Conservation (phyloP, 495 filamentous ascomycete species). For the Annulohypoxylon moriforme region DNA sequence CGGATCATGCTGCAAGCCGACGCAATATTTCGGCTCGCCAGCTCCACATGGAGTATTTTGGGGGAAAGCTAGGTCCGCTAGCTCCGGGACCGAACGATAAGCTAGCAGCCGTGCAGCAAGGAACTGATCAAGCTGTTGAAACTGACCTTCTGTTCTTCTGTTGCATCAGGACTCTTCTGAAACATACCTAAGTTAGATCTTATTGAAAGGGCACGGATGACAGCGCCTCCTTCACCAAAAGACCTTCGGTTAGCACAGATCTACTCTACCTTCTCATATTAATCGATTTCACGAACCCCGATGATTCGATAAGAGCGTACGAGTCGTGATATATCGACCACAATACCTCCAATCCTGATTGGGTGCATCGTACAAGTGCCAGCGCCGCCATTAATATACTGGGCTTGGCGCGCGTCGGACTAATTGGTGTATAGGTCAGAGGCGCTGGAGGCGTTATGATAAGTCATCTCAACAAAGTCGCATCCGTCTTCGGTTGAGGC, state of each 20-base stretch:
- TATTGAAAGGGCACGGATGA: not conserved
- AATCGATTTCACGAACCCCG: too few species aligned
- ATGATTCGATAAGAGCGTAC: not conserved
- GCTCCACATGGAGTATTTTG: not conserved
- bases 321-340: not conserved
- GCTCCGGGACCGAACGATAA: slow-evolving; percentile 1
- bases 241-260: not conserved
- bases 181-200: not conserved
- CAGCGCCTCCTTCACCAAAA: not conserved
- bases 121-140: not conserved
- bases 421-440: not conserved
- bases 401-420: not conserved
- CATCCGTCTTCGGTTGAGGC: not conserved
- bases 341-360: not conserved
- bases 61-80: not conserved
- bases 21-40: not conserved
- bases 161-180: not conserved
- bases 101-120: not conserved
- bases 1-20: not conserved
- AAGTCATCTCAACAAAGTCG: not conserved
- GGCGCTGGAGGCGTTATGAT: not conserved
- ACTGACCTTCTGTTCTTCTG: not conserved
- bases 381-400: not conserved
- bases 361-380: not conserved
- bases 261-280: not conserved